A percentile compares a stretch with the other conserved stretches of the same genome.
phyloP scores from a whole-genome alignment of 352 stramenopile species.

The Phytopythium kandeliae region DNA sequence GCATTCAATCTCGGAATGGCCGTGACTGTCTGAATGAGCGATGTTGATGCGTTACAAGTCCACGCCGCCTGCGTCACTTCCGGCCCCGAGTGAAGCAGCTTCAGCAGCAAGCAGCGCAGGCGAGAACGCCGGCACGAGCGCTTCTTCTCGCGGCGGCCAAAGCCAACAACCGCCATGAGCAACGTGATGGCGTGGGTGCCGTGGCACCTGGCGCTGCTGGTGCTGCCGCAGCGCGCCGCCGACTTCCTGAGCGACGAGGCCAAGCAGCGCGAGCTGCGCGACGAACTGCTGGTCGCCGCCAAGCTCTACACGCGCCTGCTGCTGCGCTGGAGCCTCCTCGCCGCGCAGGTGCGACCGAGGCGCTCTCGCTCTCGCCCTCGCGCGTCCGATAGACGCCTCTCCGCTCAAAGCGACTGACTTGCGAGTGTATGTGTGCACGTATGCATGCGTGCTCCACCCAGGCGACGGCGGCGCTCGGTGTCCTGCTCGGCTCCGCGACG shows the following conservation, averaged over 20 bases:
- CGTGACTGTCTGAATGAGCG: too few species aligned
- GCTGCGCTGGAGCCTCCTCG: constrained; percentile 29
- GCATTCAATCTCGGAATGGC: too few species aligned
- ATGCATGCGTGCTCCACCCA: constrained; percentile 9
- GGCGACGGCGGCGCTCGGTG: constrained; percentile 23
- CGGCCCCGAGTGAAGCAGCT: not conserved
- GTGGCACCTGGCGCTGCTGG: constrained; percentile 43
- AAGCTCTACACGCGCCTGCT: constrained; percentile 23
- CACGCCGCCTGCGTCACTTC: not conserved
- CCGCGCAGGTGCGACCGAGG: constrained; percentile 3
- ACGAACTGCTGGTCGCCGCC: constrained; percentile 25
- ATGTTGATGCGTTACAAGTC: not conserved
- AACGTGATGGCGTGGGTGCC: constrained; percentile 20
- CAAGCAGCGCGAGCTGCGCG: constrained; percentile 39
- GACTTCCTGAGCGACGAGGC: constrained; percentile 38
- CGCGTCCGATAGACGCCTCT: too few species aligned
- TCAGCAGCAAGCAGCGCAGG: too few species aligned
- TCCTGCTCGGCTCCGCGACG: constrained; percentile 50
- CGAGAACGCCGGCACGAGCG: too few species aligned
- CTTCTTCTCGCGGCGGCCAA: not conserved
- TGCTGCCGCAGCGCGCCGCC: constrained; percentile 39
- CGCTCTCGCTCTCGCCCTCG: too few species aligned
- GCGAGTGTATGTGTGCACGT: too few species aligned
- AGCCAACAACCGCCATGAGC: constrained; percentile 1
- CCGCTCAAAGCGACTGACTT: too few species aligned